Percentiles rank a stretch among this genome's conserved stretches.
phyloP scores from a whole-genome alignment of 305 asterid genomes.

The Solanum hybrid region DNA sequence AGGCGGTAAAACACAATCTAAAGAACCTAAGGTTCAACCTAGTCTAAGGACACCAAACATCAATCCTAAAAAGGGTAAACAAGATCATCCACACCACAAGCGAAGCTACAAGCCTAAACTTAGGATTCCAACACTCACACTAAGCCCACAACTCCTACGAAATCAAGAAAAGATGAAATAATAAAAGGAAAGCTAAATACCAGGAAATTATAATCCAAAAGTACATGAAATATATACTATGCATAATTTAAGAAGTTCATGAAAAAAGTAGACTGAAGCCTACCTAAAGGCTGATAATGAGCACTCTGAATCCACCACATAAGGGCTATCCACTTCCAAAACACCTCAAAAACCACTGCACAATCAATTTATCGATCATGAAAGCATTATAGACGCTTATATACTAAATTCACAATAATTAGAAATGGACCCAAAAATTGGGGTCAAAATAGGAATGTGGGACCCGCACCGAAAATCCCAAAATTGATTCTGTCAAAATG shows the following conservation, averaged over 20 bases:
- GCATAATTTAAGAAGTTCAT: not conserved
- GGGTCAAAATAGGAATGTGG: not conserved
- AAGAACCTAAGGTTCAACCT: not conserved
- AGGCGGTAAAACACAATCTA: not conserved
- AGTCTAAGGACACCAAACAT: not conserved
- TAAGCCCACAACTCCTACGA: not conserved
- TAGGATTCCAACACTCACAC: not conserved
- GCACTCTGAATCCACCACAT: not conserved
- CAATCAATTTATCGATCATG: not conserved
- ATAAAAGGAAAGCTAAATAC: not conserved
- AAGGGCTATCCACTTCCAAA: not conserved
- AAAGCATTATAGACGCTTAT: not conserved
- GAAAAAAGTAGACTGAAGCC: not conserved
- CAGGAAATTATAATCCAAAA: not conserved
- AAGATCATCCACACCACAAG: not conserved
- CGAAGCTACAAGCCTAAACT: not conserved
- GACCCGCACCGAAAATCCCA: not conserved
- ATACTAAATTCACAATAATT: too few species aligned
- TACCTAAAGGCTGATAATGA: not conserved
- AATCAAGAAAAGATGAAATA: not conserved
- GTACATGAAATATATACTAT: not conserved
- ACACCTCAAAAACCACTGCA: not conserved
- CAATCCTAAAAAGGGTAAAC: not conserved
- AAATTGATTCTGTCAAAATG: not conserved
- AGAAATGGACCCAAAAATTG: not conserved